Evolutionary conservation across 805 yeast genomes (phyloP).

Genomic region (Wickerhamiella shivajii): DNA sequence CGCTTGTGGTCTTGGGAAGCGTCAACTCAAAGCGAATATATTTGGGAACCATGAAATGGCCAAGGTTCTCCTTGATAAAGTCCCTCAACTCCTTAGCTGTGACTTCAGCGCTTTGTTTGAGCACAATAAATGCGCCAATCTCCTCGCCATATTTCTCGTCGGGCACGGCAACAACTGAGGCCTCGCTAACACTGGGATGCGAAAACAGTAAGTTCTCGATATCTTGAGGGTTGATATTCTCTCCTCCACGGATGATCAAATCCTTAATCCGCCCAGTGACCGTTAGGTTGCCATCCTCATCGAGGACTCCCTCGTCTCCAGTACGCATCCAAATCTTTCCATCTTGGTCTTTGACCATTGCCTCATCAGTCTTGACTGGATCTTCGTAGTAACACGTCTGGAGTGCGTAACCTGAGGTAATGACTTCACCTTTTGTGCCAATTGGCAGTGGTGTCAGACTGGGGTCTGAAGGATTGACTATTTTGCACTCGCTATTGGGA

Average conservation of each 20-base stretch:
- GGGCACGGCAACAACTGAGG: conserved; percentile 22
- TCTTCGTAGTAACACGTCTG: conserved; percentile 19
- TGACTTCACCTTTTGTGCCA: conserved; percentile 19
- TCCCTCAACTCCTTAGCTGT: conserved; percentile 13
- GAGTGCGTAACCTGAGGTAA: conserved; percentile 20
- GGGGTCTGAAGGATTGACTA: conserved; percentile 15
- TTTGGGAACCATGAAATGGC: conserved; percentile 22
- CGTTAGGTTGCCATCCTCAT: conserved; percentile 19
- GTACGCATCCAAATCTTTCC: conserved; percentile 22
- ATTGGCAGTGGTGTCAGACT: conserved; percentile 17
- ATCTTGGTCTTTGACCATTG: conserved; percentile 16
- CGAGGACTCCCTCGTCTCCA: conserved; percentile 22
- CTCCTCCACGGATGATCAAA: conserved; percentile 23
- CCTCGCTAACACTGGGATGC: conserved; percentile 19
- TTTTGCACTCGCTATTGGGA: conserved; percentile 6
- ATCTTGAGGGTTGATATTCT: conserved; percentile 22
- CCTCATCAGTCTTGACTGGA: conserved; percentile 18
- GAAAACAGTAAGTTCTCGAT: conserved; percentile 20
- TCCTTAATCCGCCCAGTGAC: conserved; percentile 24
- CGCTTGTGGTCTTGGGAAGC: conserved; percentile 23
- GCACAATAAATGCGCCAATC: conserved; percentile 19
- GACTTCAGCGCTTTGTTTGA: conserved; percentile 10
- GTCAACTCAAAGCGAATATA: conserved; percentile 17
- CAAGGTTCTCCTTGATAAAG: conserved; percentile 16
- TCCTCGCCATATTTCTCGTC: conserved; percentile 22